Conservation (phyloP, 2,329 filamentous ascomycete genomes). For the Curvularia lunata region DNA sequence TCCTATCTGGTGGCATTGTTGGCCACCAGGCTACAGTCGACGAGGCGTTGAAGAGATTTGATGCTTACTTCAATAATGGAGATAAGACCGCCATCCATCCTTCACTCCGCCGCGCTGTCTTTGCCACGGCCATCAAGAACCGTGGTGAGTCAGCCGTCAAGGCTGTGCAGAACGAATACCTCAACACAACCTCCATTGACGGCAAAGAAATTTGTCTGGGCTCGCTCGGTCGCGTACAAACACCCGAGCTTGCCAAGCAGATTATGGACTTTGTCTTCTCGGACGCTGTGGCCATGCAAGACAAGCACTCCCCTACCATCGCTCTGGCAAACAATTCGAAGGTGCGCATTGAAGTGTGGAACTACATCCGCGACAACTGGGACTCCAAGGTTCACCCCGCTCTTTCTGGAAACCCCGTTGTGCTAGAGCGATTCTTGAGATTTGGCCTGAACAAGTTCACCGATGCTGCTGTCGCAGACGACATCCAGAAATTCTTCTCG, state of each 20-base stretch:
- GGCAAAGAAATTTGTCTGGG: conserved; percentile 85
- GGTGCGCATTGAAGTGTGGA: conserved; percentile 79
- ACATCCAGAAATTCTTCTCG: conserved; percentile 85
- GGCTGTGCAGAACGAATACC: conserved; percentile 83
- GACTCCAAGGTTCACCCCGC: conserved; percentile 68
- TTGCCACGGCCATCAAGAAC: conserved; percentile 77
- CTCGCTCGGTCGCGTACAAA: conserved; percentile 75
- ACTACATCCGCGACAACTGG: conserved; percentile 87
- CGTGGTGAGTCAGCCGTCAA: conserved; percentile 73
- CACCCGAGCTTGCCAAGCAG: conserved; percentile 69
- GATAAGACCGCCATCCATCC: conserved; percentile 77
- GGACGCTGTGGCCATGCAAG: conserved; percentile 81
- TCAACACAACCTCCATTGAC: conserved; percentile 81
- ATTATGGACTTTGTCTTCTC: conserved; percentile 79
- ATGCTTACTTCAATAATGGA: conserved; percentile 72
- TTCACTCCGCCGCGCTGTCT: conserved; percentile 80
- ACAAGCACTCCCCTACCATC: conserved; percentile 82
- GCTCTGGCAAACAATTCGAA: conserved; percentile 75
- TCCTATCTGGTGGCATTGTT: conserved; percentile 74
- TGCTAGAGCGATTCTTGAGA: conserved; percentile 87
- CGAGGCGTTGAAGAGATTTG: conserved; percentile 80
- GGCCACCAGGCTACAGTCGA: conserved; percentile 75
- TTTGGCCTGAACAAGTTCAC: conserved; percentile 80
- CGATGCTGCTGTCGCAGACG: conserved; percentile 69
- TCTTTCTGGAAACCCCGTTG: conserved; percentile 80